Percentiles rank a stretch among this genome's conserved stretches.
Evolutionary conservation across 1,284 basidiomycete genomes (phyloP).

Genomic region (Singerocomus inundabilis): DNA sequence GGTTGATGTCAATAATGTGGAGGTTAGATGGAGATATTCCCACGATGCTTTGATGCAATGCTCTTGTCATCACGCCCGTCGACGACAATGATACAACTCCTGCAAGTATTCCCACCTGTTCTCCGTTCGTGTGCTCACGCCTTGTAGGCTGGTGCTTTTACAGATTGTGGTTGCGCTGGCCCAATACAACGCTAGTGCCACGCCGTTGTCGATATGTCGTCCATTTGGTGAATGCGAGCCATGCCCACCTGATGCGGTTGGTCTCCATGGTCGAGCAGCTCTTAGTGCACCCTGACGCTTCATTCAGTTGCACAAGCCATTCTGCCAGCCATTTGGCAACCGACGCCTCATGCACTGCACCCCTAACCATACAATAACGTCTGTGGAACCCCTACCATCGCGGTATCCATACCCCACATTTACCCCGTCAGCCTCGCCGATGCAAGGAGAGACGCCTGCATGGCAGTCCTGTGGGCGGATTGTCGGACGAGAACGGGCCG

Average conservation of each 20-base stretch:
- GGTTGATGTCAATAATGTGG: conserved; percentile 18
- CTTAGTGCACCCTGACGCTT: conserved; percentile 9
- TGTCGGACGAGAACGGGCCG: conserved; percentile 69
- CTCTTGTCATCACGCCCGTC: background rate
- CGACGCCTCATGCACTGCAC: conserved; percentile 81
- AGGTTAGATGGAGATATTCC: conserved; percentile 11
- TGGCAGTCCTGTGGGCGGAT: conserved; percentile 92
- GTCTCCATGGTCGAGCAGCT: conserved; percentile 32
- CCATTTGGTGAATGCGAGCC: conserved; percentile 82
- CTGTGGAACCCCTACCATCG: conserved; percentile 16
- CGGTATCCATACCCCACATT: conserved; percentile 20
- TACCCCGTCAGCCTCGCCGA: conserved; percentile 19
- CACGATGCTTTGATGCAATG: conserved; percentile 28
- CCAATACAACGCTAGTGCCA: background rate
- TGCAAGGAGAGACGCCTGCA: conserved; percentile 69
- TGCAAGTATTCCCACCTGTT: conserved; percentile 9
- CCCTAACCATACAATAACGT: conserved; percentile 33
- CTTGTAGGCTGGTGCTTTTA: conserved; percentile 17
- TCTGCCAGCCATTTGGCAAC: conserved; percentile 90
- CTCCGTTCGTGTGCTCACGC: background rate
- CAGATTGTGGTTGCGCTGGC: conserved; percentile 11
- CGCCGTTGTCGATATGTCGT: conserved; percentile 42
- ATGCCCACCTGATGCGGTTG: conserved; percentile 76
- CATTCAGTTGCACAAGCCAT: conserved; percentile 74
- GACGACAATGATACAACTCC: conserved; percentile 8